Evolutionary conservation across 352 stramenopile species (phyloP).

Genomic region (Globisporangium spiculum): DNA sequence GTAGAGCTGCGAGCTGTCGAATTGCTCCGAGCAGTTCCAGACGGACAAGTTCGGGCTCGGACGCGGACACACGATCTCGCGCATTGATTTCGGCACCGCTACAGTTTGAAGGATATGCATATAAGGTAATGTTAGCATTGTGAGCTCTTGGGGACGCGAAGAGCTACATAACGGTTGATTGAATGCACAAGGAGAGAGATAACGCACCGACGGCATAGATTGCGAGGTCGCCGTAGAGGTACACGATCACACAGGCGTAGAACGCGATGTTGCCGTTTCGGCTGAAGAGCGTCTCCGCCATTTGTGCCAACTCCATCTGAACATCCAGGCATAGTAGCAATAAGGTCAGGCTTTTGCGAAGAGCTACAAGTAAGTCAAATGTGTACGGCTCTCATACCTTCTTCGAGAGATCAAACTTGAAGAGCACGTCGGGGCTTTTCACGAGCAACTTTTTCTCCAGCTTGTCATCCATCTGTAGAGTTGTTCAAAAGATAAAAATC

Average conservation of each 20-base stretch:
- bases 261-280: slow-evolving; percentile 67
- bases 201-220: slow-evolving; percentile 86
- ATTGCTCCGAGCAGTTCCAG: slow-evolving; percentile 66
- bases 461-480: slow-evolving; percentile 44
- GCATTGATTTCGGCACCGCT: slow-evolving; percentile 88
- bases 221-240: slow-evolving; percentile 84
- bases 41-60: slow-evolving; percentile 38
- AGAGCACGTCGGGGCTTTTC: slow-evolving; percentile 27
- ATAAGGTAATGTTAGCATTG: not conserved
- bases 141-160: not conserved
- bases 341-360: not conserved
- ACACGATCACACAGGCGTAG: slow-evolving; percentile 78
- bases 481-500: not conserved
- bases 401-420: slow-evolving; percentile 74
- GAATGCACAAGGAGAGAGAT: not conserved
- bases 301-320: slow-evolving; percentile 84
- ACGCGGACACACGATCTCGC: slow-evolving; percentile 79
- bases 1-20: slow-evolving; percentile 82
- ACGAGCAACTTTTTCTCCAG: slow-evolving; percentile 47
- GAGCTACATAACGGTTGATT: not conserved
- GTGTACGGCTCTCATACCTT: slow-evolving; percentile 36
- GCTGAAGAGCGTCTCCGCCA: slow-evolving; percentile 77
- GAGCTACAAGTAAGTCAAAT: not conserved
- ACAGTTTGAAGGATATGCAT: not conserved
- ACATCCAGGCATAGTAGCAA: not conserved